Evolutionary conservation across 1,284 basidiomycete genomes (phyloP).

Genomic region (Paramarasmius palmivorus): DNA sequence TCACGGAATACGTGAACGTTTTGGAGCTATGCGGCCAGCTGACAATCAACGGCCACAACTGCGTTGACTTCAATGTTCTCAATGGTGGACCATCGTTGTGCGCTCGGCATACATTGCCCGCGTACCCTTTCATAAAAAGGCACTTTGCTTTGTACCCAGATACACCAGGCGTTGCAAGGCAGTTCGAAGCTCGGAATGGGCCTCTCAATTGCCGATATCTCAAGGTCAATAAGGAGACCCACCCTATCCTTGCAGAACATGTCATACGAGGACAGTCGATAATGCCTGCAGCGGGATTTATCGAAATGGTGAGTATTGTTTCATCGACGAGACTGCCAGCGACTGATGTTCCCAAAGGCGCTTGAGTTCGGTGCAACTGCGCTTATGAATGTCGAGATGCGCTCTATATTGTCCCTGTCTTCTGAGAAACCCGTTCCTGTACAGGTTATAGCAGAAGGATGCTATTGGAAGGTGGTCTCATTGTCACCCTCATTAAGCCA

Average conservation of each 20-base stretch:
- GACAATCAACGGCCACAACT: constrained; percentile 18
- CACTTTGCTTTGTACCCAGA: constrained; percentile 13
- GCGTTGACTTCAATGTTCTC: constrained; percentile 17
- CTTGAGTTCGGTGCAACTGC: constrained; percentile 28
- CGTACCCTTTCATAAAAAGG: constrained; percentile 19
- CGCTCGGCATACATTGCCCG: constrained; percentile 7
- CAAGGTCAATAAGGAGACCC: constrained; percentile 33
- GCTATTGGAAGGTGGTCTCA: constrained; percentile 28
- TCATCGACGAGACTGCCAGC: no score
- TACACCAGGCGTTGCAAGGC: not conserved
- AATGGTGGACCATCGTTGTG: not conserved
- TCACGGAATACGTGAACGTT: constrained; percentile 16
- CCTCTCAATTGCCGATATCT: constrained; percentile 34
- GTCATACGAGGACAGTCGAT: constrained; percentile 42
- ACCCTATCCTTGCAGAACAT: constrained; percentile 39
- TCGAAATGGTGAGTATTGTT: constrained; percentile 40
- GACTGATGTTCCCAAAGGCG: constrained; percentile 21
- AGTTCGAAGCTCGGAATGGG: constrained; percentile 27
- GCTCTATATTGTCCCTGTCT: constrained; percentile 28
- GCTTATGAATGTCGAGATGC: constrained; percentile 26
- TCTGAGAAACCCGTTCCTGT: constrained; percentile 29
- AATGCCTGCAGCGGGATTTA: constrained; percentile 43
- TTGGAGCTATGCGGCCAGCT: constrained; percentile 22
- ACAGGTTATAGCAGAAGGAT: constrained; percentile 25
- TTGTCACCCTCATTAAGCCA: not conserved